Base-by-base conservation (phyloP, 2,329 filamentous ascomycete genomes). In the Fusarium sp. region DNA sequence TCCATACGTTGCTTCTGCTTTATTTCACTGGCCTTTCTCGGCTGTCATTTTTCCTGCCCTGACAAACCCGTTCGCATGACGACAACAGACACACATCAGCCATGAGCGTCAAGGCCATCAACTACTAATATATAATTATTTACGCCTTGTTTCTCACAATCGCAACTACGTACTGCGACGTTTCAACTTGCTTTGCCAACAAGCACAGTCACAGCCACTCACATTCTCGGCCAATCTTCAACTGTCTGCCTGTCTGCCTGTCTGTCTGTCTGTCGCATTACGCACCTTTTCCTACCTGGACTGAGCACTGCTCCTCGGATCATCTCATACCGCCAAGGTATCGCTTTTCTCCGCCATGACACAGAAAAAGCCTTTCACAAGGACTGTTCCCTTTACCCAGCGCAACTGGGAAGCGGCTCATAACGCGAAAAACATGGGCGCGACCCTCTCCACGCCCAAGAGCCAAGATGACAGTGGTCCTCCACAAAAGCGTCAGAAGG, bases 311-410 rank as follows among this genome's bases (percentile, higher is more conserved):
- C 52, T 70, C 56, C 33, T 55, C 62, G 69, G 65, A 56, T 59
- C 57, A 56, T 66, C 63, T 52, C 62, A 51, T 58, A 59, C 60
- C 45, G 78, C 75, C 76, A 81, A 83, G 81, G 80, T 75, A 77
- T 74, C 75, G 75, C 79, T 79, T 78, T 79, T 74, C 35, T 73
- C 79, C 80, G 82, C 81, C 81, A 89, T 89, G 87, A 85, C 86
- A 78, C 81, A 82, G 77, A 82, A 83, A 78, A 83, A 80, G 78
- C 82, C 83, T 72, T 85, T 83, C 77, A 83, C 84, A 81, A 85
- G 85, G 81, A 84, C 83, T 75, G 82, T 86, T 64, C 87, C 88
- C 69, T 90, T 87, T 80, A 85, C 89, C 68, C 86, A 88, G 74
- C 85, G 87, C 79, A 88, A 87, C 78, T 89, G 86, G 87, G 82